Conservation (phyloP, 2,329 filamentous ascomycete species). For the Nigrograna mackinnonii region DNA sequence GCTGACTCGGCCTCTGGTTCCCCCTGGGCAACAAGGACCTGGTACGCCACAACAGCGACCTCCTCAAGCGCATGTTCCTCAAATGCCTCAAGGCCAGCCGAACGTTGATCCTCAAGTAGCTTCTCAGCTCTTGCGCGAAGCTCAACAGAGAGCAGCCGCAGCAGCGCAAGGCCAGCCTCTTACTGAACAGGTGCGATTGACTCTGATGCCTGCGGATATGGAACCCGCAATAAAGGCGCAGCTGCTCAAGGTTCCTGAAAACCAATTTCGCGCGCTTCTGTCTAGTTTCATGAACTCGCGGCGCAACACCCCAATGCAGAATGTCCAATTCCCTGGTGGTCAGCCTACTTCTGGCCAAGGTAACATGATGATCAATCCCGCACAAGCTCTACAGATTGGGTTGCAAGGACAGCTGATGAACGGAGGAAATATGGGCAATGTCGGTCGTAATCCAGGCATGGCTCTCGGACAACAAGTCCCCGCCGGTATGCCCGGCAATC, state of each 20-base stretch:
- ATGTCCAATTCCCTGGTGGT: constrained; percentile 19
- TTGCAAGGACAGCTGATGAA: constrained; percentile 28
- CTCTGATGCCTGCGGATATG: constrained; percentile 33
- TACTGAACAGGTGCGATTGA: constrained; percentile 35
- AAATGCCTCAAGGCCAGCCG: constrained; percentile 30
- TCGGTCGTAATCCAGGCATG: constrained; percentile 27
- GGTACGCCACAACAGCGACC: constrained; percentile 39
- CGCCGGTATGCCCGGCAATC: constrained; percentile 22
- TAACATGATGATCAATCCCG: constrained; percentile 34
- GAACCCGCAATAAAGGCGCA: constrained; percentile 33
- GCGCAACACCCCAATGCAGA: constrained; percentile 24
- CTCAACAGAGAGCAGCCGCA: constrained; percentile 37
- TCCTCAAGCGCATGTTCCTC: constrained; percentile 36
- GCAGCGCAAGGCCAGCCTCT: constrained; percentile 29
- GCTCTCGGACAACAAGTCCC: constrained; percentile 30
- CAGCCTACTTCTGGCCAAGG: constrained; percentile 25
- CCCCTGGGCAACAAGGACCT: constrained; percentile 46
- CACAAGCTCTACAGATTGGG: constrained; percentile 22
- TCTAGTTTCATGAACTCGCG: constrained; percentile 26
- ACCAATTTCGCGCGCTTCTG: constrained; percentile 33
- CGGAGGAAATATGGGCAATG: constrained; percentile 23
- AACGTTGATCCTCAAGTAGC: constrained; percentile 31
- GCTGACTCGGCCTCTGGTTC: constrained; percentile 52
- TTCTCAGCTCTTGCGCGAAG: constrained; percentile 34
- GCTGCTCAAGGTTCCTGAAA: constrained; percentile 37